phyloP scores from a whole-genome alignment of 179 eudicot species.

The Silene noctiflora region DNA sequence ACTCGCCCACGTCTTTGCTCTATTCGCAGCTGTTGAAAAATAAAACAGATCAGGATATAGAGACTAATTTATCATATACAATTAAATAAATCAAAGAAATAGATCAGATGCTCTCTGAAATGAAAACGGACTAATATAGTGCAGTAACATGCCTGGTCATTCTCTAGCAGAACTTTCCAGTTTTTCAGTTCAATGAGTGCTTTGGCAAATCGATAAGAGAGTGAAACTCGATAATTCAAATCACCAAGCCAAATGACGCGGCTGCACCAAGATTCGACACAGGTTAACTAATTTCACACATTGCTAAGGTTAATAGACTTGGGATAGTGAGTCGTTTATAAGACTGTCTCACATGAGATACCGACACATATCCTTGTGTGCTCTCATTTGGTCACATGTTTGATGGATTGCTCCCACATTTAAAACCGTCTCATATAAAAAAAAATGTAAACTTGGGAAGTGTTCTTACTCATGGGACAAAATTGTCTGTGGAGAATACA shows the following conservation, averaged over 20 bases:
- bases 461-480: conserved; percentile 83
- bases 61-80: neutral
- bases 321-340: neutral
- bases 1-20: conserved; percentile 78
- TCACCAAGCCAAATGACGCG: conserved; percentile 94
- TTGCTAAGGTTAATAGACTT: neutral
- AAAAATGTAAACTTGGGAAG: neutral
- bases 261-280: conserved; percentile 33
- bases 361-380: no score
- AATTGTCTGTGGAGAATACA: conserved; percentile 74
- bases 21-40: conserved; percentile 53
- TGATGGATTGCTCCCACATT: no score
- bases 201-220: conserved; percentile 64
- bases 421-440: neutral
- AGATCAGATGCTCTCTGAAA: neutral
- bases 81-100: neutral
- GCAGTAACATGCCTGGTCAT: conserved; percentile 67
- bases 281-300: conserved; percentile 1
- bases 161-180: conserved; percentile 73
- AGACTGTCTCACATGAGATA: no score
- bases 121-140: neutral
- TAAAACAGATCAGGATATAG: neutral
- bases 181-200: conserved; percentile 84
- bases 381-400: no score
- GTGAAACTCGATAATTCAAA: conserved; percentile 77